Base-by-base conservation (phyloP, 495 filamentous ascomycete species). In the Podospora fimiseda region DNA sequence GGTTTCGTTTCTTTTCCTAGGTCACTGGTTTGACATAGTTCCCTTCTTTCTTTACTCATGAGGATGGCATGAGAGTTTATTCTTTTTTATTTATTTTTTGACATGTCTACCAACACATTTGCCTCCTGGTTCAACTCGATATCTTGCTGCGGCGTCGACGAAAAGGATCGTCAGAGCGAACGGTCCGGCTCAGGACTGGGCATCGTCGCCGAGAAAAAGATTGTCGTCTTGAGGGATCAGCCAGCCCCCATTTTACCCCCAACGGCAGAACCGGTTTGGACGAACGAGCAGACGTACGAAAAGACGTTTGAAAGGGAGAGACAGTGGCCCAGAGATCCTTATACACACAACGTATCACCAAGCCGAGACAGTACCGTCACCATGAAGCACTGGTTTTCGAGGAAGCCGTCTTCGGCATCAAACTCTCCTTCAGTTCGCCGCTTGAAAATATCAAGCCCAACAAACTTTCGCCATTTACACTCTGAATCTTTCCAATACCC, bases 391-490 rank as follows among this genome's bases (percentile, higher is more conserved):
- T 61, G 67, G 48, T 59, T 64, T 14, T 65, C 69, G 27, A 59
- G 64, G 50, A 47, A 47, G 23, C 23, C 44, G 20, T 13, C 16
- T 14, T 44, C 42, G 20, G 16, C 39, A 16, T 45, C 43, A 9
- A 51, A 58, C 14, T 67, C 71, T 14, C 66, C 72, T 18, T 50
- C 60, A 30, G 44, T 64, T 53, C 74, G 69, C 58, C 66, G 71
- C 57, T 65, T 71, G 59, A 66, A 67, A 27, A 78, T 78, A 61
- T 78, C 74, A 18, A 64, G 62, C 39, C 74, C 74, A 9, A 70
- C 72, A 14, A 65, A 78, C 56, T 78, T 78, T 53, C 74, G 74
- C 37, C 74, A 78, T 58, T 55, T 78, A 20, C 63, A 75, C 43
- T 71, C 72, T 30, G 72, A 74, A 41, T 74, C 74, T 0, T 74